These are phyloP conservation scores for Withania somnifera DNA, from an alignment of 305 asterid genomes.

Conservation along the genomic window DNA sequence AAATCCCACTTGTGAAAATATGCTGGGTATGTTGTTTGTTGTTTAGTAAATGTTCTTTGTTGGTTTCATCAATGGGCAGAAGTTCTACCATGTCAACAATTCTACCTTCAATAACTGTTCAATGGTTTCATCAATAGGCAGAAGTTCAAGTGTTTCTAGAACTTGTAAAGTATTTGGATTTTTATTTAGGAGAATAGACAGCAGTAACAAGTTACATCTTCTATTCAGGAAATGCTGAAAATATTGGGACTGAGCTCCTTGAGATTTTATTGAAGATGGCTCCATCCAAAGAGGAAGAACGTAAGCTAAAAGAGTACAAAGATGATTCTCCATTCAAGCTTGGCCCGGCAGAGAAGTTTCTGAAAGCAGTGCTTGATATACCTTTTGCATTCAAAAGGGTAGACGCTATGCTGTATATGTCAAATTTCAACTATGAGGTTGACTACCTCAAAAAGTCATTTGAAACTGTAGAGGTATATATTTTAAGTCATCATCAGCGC, in stretches of 20 bases:
- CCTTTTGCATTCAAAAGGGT: slow-evolving; percentile 10
- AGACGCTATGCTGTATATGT: slow-evolving; percentile 3
- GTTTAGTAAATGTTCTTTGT: not conserved
- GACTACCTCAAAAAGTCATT: slow-evolving; percentile 8
- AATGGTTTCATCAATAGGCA: not conserved
- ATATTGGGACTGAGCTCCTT: slow-evolving; percentile 11
- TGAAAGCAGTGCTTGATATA: slow-evolving; percentile 7
- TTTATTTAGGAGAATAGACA: not conserved
- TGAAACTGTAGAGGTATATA: slow-evolving; percentile 7
- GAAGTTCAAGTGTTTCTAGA: not conserved
- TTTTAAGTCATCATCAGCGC: not conserved
- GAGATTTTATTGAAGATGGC: slow-evolving; percentile 11
- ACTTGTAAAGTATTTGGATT: too few species aligned
- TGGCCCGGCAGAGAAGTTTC: slow-evolving; percentile 6
- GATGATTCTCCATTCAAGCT: slow-evolving; percentile 11
- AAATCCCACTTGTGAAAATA: too few species aligned
- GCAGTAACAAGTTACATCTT: not conserved
- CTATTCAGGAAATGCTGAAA: slow-evolving; percentile 12
- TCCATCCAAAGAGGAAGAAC: slow-evolving; percentile 12
- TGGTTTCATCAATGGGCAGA: not conserved
- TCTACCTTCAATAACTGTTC: not conserved
- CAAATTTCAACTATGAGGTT: slow-evolving; percentile 7
- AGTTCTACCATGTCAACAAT: not conserved
- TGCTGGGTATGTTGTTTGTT: not conserved
- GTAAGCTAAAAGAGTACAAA: slow-evolving; percentile 3